phyloP scores from a whole-genome alignment of 768 basidiomycete genomes.

The Amanita phalloides region DNA sequence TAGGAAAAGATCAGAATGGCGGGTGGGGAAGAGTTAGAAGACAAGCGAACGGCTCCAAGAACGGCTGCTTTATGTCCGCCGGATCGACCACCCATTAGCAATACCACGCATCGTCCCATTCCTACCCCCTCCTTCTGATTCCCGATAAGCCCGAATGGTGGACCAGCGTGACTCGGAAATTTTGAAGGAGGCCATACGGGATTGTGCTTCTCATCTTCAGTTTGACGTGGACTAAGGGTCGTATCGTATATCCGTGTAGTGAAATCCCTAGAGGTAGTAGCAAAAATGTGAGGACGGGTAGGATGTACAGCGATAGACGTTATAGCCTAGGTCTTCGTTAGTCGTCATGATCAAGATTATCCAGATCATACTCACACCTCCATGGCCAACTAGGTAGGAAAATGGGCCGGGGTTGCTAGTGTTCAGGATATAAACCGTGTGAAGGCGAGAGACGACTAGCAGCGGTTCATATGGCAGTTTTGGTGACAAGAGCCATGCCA shows the following conservation, averaged over 20 bases:
- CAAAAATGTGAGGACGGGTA: slow-evolving; percentile 42
- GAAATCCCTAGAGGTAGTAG: slow-evolving; percentile 65
- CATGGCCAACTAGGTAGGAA: slow-evolving; percentile 56
- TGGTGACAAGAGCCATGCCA: slow-evolving; percentile 51
- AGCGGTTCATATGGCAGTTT: slow-evolving; percentile 41
- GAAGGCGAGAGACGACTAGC: slow-evolving; percentile 42
- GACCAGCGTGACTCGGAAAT: slow-evolving; percentile 46
- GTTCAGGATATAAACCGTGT: slow-evolving; percentile 47
- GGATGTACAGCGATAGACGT: slow-evolving; percentile 64
- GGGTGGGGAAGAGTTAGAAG: background rate
- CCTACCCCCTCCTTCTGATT: slow-evolving; percentile 53
- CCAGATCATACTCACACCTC: slow-evolving; percentile 41
- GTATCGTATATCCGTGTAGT: slow-evolving; percentile 65
- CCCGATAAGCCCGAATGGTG: slow-evolving; percentile 58
- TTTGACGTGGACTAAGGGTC: slow-evolving; percentile 19
- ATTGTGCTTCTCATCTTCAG: slow-evolving; percentile 27
- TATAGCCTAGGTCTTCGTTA: slow-evolving; percentile 31
- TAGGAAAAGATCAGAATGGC: slow-evolving; percentile 14
- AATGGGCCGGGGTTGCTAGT: slow-evolving; percentile 26
- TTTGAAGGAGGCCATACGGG: slow-evolving; percentile 47
- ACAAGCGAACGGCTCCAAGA: slow-evolving; percentile 40
- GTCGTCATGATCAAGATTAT: background rate
- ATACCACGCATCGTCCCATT: slow-evolving; percentile 48
- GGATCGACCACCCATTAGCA: slow-evolving; percentile 60
- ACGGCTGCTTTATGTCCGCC: slow-evolving; percentile 70